Percentiles rank a stretch among this genome's conserved stretches.
These are phyloP conservation scores for Neurospora sp. DNA, from an alignment of 495 filamentous ascomycete genomes.

Conservation along the genomic window DNA sequence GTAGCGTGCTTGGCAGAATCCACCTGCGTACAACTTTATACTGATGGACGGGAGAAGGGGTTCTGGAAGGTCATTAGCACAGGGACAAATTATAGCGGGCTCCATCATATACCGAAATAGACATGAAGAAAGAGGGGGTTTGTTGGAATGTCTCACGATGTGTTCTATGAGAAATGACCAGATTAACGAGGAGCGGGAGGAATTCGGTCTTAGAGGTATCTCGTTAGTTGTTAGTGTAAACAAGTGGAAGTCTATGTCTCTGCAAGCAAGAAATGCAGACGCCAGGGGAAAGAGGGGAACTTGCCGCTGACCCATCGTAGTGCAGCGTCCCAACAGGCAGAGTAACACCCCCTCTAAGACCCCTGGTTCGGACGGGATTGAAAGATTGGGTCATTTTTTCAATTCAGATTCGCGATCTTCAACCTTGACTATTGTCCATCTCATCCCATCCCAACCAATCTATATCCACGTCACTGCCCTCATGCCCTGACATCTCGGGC, in stretches of 20 bases:
- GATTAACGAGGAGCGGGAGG: not conserved
- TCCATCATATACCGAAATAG: not conserved
- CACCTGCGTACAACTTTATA: not conserved
- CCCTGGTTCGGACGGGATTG: not conserved
- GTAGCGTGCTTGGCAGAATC: not conserved
- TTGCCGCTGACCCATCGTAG: too few relatives aligned
- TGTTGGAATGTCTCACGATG: not conserved
- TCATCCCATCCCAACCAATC: conserved; percentile 17
- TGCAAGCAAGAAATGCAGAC: not conserved
- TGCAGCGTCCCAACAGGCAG: not conserved
- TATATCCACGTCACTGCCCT: conserved; percentile 21
- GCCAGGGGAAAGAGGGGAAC: not conserved
- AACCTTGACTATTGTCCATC: not conserved
- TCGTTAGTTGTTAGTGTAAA: not conserved
- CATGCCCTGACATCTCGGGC: conserved; percentile 18
- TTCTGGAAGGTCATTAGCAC: not conserved
- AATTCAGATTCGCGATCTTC: not conserved
- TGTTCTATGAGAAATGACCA: not conserved
- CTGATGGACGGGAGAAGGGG: not conserved
- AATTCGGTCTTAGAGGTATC: not conserved
- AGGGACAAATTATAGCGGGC: not conserved
- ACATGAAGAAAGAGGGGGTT: too few relatives aligned
- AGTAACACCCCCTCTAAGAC: not conserved
- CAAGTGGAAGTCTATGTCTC: not conserved
- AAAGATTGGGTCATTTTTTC: not conserved